A percentile compares a stretch with the other conserved stretches of the same genome.
Evolutionary conservation across 441 rosid species (phyloP).

Genomic region (Pelargonium australe): DNA sequence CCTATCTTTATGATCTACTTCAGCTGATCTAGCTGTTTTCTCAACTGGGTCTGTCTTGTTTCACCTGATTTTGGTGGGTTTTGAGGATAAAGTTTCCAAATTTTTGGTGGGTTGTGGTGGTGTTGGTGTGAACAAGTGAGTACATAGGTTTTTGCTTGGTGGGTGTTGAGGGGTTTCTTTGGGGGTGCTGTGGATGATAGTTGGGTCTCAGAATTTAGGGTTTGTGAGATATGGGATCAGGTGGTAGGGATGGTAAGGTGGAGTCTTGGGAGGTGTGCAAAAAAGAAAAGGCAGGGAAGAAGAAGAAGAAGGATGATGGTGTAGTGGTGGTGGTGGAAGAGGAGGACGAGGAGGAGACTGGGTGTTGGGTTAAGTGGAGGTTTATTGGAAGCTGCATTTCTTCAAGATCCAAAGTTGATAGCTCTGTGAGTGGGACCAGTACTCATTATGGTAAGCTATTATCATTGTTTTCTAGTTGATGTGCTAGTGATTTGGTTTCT

Average conservation of each 20-base stretch:
- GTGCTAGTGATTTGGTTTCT: background rate
- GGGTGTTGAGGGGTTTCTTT: conserved; percentile 28
- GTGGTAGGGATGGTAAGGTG: conserved; percentile 23
- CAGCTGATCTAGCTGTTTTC: conserved; percentile 30
- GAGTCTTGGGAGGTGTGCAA: conserved; percentile 36
- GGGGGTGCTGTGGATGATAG: conserved; percentile 20
- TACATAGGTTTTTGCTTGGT: conserved; percentile 10
- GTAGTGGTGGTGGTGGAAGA: background rate
- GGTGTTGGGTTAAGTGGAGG: conserved; percentile 67
- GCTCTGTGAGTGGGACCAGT: conserved; percentile 60
- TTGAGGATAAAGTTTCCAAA: conserved; percentile 16
- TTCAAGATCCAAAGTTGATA: conserved; percentile 91
- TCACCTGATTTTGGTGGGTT: conserved; percentile 13
- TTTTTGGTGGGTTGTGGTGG: conserved; percentile 24
- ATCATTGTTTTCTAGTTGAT: no score
- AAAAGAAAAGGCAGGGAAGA: conserved; percentile 20
- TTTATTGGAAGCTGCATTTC: conserved; percentile 65
- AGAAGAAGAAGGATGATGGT: conserved; percentile 20
- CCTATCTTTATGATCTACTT: conserved; percentile 20
- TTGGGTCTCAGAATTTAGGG: background rate
- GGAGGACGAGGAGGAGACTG: conserved; percentile 37
- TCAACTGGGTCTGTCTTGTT: conserved; percentile 21
- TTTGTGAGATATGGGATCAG: conserved; percentile 13
- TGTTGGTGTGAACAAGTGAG: background rate
- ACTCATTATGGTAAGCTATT: conserved; percentile 41